Base-by-base conservation (phyloP, 1,139 yeast species). In the Dujonia santamariae region DNA sequence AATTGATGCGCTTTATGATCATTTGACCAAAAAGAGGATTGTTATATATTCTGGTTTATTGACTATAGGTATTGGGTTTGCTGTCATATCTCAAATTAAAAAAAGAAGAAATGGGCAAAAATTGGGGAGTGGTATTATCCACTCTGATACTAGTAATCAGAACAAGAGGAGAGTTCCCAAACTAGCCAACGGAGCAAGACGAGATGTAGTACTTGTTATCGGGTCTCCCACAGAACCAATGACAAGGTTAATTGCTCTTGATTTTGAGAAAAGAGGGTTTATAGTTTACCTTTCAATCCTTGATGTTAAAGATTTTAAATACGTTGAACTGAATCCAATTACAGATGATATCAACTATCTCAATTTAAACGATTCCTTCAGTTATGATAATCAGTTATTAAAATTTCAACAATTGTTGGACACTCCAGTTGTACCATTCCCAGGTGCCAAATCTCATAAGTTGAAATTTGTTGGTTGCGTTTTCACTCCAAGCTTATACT, bases 171-270 rank as follows among this genome's bases (percentile, higher is more conserved):
- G 81, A 41, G 95, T 88, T 0, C 68, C 72, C 4, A 71, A 78
- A 40, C 63, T 85, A 23, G 47, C 73, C 7, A 80, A 80, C 44
- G 95, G 94, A 0, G 85, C 86, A 2, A 61, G 95, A 30, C 71
- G 73, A 38, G 94, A 85, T 46, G 92, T 84, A 4, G 76, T 85
- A 0, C 62, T 86, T 21, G 62, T 86, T 5, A 72, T 85, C 2
- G 95, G 95, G 1, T 81, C 90, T 2, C 90, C 92, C 1, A 71
- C 78, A 0, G 94, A 85, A 43, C 88, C 90, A 1, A 60, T 85
- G 42, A 79, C 87, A 0, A 65, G 87, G 38, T 64, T 80, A 32
- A 63, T 86, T 24, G 86, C 88, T 1, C 68, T 76, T 37, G 95
- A 86, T 50, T 68, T 86, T 46, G 88, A 84, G 43, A 74, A 74